Conservation (phyloP, 2,329 filamentous ascomycete genomes). For the Botrytis pseudocinerea region DNA sequence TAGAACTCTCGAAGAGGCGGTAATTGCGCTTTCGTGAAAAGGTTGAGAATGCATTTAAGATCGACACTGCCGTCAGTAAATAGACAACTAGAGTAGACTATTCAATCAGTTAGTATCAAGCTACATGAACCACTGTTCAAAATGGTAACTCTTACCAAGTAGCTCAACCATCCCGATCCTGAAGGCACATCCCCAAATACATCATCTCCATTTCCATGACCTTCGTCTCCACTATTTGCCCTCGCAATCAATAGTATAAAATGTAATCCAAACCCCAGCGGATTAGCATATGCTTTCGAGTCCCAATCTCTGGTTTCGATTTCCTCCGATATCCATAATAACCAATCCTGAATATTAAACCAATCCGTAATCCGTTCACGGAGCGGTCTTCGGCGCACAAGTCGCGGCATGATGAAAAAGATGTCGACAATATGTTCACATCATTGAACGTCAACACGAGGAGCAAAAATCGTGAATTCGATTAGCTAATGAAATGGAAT, state of each 20-base stretch:
- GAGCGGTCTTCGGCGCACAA: conserved; percentile 80
- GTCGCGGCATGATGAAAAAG: conserved; percentile 61
- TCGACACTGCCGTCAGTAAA: conserved; percentile 64
- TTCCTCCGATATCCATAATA: conserved; percentile 90
- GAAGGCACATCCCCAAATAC: conserved; percentile 73
- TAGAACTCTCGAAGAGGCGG: conserved; percentile 82
- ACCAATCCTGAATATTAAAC: conserved; percentile 84
- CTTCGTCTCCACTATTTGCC: conserved; percentile 62
- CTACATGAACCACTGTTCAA: neutral
- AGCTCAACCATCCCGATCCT: conserved; percentile 62
- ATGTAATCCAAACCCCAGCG: conserved; percentile 76
- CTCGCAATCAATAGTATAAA: conserved; percentile 78
- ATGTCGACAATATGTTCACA: conserved; percentile 9
- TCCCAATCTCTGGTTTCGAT: conserved; percentile 91
- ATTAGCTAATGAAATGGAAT: neutral
- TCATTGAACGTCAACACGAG: neutral
- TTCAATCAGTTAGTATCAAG: conserved; percentile 27
- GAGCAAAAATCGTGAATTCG: neutral
- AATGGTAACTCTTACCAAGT: conserved; percentile 52
- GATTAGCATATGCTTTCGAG: conserved; percentile 72
- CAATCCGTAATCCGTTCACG: conserved; percentile 75
- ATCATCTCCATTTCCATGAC: conserved; percentile 64
- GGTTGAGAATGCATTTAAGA: conserved; percentile 76
- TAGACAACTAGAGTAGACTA: conserved; percentile 73
- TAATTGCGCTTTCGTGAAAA: conserved; percentile 82